phyloP scores from a whole-genome alignment of 805 yeast species.

The Candida awuae region DNA sequence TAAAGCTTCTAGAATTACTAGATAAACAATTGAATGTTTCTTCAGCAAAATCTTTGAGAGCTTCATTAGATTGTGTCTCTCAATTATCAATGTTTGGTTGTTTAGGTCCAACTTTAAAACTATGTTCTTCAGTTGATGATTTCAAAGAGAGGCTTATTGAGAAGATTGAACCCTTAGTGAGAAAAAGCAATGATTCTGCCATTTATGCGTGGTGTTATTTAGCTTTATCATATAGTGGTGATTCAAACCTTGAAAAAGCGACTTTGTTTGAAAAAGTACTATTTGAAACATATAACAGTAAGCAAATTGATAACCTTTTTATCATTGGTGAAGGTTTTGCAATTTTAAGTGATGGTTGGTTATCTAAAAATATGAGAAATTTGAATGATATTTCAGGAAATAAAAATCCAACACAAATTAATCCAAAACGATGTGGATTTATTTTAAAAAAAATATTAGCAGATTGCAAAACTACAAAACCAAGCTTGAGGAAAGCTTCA shows the following conservation, averaged over 20 bases:
- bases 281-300: constrained; percentile 53
- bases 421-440: constrained; percentile 15
- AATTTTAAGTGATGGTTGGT: constrained; percentile 69
- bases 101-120: constrained; percentile 30
- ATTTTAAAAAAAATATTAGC: constrained; percentile 44
- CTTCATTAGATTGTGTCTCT: constrained; percentile 33
- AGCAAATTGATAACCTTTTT: constrained; percentile 68
- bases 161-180: constrained; percentile 33
- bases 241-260: constrained; percentile 8
- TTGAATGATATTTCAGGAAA: constrained; percentile 57
- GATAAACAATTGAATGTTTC: constrained; percentile 19
- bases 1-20: constrained; percentile 13
- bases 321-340: constrained; percentile 80
- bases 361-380: constrained; percentile 45
- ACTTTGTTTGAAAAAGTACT: constrained; percentile 35
- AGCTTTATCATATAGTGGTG: constrained; percentile 30
- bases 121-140: constrained; percentile 16
- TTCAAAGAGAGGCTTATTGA: constrained; percentile 24
- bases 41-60: constrained; percentile 14
- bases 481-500: constrained; percentile 62
- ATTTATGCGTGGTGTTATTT: constrained; percentile 49
- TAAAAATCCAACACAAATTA: constrained; percentile 24
- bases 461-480: constrained; percentile 58
- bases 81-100: constrained; percentile 41
- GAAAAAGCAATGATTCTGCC: constrained; percentile 47